phyloP scores from a whole-genome alignment of 192 early-diverging fungal species.

The Coemansia sp. region DNA sequence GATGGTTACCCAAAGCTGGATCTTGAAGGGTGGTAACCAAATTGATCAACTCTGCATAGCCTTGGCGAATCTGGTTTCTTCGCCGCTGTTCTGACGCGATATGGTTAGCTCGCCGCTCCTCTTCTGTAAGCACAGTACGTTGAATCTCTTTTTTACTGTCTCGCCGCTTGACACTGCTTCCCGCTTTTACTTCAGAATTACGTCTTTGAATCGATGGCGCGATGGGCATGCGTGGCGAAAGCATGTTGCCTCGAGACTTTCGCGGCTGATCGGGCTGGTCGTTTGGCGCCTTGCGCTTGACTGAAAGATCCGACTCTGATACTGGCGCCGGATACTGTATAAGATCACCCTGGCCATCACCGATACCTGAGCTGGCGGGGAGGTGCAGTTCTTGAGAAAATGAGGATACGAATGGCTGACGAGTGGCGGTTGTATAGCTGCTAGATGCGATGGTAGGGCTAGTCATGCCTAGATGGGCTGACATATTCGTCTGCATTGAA shows the following conservation, averaged over 20 bases:
- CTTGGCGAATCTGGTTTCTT: constrained; percentile 85
- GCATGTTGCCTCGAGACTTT: constrained; percentile 30
- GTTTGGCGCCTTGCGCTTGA: constrained; percentile 50
- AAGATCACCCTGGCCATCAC: background rate
- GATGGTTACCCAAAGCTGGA: constrained; percentile 52
- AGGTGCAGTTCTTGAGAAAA: background rate
- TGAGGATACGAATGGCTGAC: background rate
- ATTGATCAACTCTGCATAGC: constrained; percentile 83
- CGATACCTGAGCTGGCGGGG: background rate
- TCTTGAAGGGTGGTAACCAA: constrained; percentile 75
- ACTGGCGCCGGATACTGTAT: constrained; percentile 18
- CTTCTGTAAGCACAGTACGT: constrained; percentile 77
- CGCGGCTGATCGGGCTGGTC: constrained; percentile 43
- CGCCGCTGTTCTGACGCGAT: constrained; percentile 94
- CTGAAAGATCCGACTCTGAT: constrained; percentile 41
- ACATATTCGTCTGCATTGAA: constrained; percentile 3
- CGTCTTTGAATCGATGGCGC: background rate
- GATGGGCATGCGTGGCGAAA: constrained; percentile 12
- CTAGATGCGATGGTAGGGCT: background rate
- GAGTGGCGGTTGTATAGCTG: background rate
- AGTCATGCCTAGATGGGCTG: background rate
- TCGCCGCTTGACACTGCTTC: constrained; percentile 20
- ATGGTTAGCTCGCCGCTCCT: constrained; percentile 90
- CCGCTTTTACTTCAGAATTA: background rate
- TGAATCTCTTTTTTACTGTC: constrained; percentile 30